Evolutionary conservation across 1,139 yeast genomes (phyloP), one percentile per base, ranked within the genome.

Genomic region (Magnusiomyces sp.): DNA sequence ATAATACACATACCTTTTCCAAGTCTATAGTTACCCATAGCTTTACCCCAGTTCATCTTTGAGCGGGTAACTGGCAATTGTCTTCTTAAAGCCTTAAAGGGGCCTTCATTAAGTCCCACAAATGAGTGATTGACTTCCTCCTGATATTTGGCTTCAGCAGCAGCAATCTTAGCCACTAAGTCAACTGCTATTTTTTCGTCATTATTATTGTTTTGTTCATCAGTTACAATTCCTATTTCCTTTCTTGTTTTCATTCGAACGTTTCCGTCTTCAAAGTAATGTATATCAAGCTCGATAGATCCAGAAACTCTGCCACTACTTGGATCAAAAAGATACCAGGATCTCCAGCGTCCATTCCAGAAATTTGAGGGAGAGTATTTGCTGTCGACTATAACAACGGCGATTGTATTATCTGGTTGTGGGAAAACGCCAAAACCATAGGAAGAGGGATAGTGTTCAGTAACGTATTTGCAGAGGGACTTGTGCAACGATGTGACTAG

Each of bases 181-280:
- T 52, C 52, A 1, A 64, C 65, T 11, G 57, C 52, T 19, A 53
- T 56, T n/a, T 51, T 49, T 14, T 59, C 53, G 19, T 49, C 46
- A 11, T 65, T 62, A 6, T 70, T 67, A 42, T 54, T 54, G 11
- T 49, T 50, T 5, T 36, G 40, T 5, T 50, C 6, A 43, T 29
- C 51, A 1, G 55, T 55, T 2, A 64, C 62, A 5, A 58, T 46
- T 36, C 62, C 63, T 1, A 75, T 60, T n/a, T 64, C 62, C 49
- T 79, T 77, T 9, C 67, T 66, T 29, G 83, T 77, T 56, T 78
- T 80, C 59, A 92, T 76, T 47, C 94, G 74, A 19, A 92, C 97
- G 61, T 92, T 92, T 32, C 98, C 98, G 59, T 92, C 97, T 68
- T 92, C 98, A 64, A 78, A 92, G 67, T 90, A 92, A 66, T 92